Conservation (phyloP, 2,329 filamentous ascomycete genomes). For the Sclerotinia sclerotiorum region DNA sequence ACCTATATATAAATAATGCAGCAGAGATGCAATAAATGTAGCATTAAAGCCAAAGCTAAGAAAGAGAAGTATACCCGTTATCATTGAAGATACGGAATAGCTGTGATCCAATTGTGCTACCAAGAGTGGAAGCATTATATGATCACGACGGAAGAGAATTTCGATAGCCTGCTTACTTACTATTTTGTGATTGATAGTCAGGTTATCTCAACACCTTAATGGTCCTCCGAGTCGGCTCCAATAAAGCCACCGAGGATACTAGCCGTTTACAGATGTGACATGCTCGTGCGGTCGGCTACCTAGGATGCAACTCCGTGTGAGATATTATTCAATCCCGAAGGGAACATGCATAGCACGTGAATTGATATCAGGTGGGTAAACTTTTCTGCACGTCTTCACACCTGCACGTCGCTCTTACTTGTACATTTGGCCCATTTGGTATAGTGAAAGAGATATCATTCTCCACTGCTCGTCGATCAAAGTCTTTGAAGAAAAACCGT, state of each 20-base stretch:
- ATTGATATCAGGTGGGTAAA: neutral
- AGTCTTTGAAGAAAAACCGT: neutral
- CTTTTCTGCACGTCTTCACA: conserved; percentile 4
- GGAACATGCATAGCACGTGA: conserved; percentile 3
- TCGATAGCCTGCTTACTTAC: neutral
- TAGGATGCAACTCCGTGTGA: neutral
- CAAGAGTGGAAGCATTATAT: neutral
- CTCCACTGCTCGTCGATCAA: neutral
- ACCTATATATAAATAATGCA: neutral
- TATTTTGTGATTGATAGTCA: neutral
- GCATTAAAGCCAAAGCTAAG: neutral
- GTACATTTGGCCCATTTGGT: neutral
- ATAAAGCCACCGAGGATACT: neutral
- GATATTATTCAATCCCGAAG: neutral
- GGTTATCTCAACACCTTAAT: neutral
- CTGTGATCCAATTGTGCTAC: neutral
- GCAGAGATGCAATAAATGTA: neutral
- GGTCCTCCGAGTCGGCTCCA: conserved; percentile 1
- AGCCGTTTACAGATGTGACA: neutral
- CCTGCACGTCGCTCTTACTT: neutral
- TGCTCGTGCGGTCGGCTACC: neutral
- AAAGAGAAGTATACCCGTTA: neutral
- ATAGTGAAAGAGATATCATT: neutral
- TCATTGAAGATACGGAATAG: neutral
- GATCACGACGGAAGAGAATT: neutral